Evolutionary conservation across 2,329 filamentous ascomycete genomes (phyloP), one percentile per base, ranked within the genome.

Genomic region (Cylindrodendrum hubeiense): DNA sequence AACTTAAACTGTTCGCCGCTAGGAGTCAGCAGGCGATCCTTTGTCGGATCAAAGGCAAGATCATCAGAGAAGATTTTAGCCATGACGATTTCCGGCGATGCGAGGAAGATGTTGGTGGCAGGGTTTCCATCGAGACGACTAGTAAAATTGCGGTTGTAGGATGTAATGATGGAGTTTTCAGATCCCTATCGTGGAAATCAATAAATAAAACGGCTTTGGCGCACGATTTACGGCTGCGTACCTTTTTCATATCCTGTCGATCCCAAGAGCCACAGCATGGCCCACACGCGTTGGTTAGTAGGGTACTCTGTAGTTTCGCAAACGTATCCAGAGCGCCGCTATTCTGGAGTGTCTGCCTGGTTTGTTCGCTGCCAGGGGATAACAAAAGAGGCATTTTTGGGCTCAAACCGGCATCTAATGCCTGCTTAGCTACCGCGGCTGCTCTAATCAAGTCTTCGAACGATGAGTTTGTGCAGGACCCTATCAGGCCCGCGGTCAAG

Each of bases 71-170:
- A 37, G 34, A 37, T 37, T 37, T 37, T 84, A 72, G 94, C 94
- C 58, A 97, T 93, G 46, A 97, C 93, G 67, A 97, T 85, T 79
- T 97, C 94, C 61, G 94, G 94, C 6, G 94, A 97, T 70, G 94
- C 91, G 73, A 97, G 94, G 81, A 97, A 97, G 63, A 93, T 93
- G 86, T 97, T 94, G 56, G 94, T 97, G 60, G 94, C 93, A 41
- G 94, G 94, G 88, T 97, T 98, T 73, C 93, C 94, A 75, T 97
- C 95, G 82, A 98, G 98, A 80, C 96, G 94, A 72, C 95, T 95
- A 67, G 95, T 98, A 86, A 99, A 98, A 90, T 99, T 98, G 83
- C 96, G 94, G 92, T 99, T 99, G 91, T 98, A 99, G 26, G 96
- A 98, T 49, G 95, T 98, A 80, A 99, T 87, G 81, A 99, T 99